phyloP scores from a whole-genome alignment of 2,329 filamentous ascomycete species.

The Bipolaris oryzae region DNA sequence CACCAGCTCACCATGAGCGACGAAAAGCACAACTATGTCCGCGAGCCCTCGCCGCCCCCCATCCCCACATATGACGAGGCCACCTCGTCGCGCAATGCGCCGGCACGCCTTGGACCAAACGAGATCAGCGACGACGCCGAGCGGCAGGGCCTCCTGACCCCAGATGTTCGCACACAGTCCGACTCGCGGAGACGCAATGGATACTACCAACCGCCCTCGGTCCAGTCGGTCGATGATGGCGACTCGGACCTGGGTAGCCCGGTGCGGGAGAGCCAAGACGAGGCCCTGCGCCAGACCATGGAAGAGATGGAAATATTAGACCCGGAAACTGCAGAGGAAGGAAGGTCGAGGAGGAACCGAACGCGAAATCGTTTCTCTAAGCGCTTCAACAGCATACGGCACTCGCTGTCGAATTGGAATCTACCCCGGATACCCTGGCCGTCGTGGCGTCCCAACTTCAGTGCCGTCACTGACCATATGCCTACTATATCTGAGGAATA shows the following conservation, averaged over 20 bases:
- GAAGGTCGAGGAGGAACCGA: slow-evolving; percentile 35
- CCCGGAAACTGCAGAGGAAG: slow-evolving; percentile 42
- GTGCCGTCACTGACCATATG: slow-evolving; percentile 43
- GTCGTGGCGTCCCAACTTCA: slow-evolving; percentile 28
- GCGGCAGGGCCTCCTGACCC: slow-evolving; percentile 74
- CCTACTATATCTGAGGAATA: slow-evolving; percentile 56
- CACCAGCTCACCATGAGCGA: slow-evolving; percentile 40
- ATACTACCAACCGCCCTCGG: slow-evolving; percentile 77
- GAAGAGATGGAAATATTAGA: slow-evolving; percentile 66
- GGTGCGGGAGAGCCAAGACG: slow-evolving; percentile 60
- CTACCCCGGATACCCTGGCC: slow-evolving; percentile 52
- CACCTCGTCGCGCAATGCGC: slow-evolving; percentile 60
- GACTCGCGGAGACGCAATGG: slow-evolving; percentile 45
- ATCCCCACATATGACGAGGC: slow-evolving; percentile 88
- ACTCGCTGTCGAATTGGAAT: slow-evolving; percentile 63
- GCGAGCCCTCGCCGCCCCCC: slow-evolving; percentile 61
- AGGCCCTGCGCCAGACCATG: slow-evolving; percentile 75
- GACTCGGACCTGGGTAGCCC: slow-evolving; percentile 57
- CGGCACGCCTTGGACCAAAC: slow-evolving; percentile 60
- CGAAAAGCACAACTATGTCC: slow-evolving; percentile 50
- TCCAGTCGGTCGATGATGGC: slow-evolving; percentile 75
- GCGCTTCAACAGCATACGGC: slow-evolving; percentile 61
- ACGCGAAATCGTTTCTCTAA: slow-evolving; percentile 58
- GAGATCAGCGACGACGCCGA: slow-evolving; percentile 74
- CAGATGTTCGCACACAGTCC: slow-evolving; percentile 47